Conservation (phyloP, 345 rosid genomes). For the Gossypium rotundifolium region DNA sequence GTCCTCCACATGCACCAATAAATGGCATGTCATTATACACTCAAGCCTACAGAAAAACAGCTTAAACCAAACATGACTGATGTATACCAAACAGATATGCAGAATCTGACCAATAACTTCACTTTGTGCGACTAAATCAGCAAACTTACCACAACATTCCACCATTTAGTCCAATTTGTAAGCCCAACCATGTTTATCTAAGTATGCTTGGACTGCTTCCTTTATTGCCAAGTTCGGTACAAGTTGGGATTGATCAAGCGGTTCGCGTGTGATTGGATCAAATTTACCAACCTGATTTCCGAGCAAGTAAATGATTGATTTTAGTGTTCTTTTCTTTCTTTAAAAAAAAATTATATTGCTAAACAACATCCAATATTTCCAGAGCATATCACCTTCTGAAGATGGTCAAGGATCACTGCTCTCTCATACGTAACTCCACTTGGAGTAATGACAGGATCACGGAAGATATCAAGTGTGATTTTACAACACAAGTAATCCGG, state of each 20-base stretch:
- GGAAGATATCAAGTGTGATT: slow-evolving; percentile 80
- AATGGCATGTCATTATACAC: slow-evolving; percentile 2
- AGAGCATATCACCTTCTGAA: slow-evolving; percentile 49
- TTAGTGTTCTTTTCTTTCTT: neutral
- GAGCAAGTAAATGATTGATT: neutral
- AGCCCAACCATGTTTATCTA: slow-evolving; percentile 81
- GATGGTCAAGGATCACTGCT: slow-evolving; percentile 81
- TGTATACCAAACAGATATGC: neutral
- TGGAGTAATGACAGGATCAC: slow-evolving; percentile 87
- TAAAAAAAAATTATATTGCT: neutral
- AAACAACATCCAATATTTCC: neutral
- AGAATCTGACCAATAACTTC: neutral
- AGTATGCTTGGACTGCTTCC: slow-evolving; percentile 81
- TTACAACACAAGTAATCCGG: slow-evolving; percentile 89
- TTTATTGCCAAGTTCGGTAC: slow-evolving; percentile 74
- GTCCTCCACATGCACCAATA: neutral
- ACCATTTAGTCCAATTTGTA: slow-evolving; percentile 33
- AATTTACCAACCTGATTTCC: slow-evolving; percentile 66
- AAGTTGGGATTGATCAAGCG: slow-evolving; percentile 46
- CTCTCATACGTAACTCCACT: slow-evolving; percentile 89
- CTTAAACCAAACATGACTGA: neutral
- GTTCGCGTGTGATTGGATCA: slow-evolving; percentile 83
- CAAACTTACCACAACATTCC: neutral
- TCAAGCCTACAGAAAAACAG: neutral
- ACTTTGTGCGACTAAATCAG: neutral